These are phyloP conservation scores for Heteromeles arbutifolia DNA, from an alignment of 306 rosid genomes.

Conservation along the genomic window DNA sequence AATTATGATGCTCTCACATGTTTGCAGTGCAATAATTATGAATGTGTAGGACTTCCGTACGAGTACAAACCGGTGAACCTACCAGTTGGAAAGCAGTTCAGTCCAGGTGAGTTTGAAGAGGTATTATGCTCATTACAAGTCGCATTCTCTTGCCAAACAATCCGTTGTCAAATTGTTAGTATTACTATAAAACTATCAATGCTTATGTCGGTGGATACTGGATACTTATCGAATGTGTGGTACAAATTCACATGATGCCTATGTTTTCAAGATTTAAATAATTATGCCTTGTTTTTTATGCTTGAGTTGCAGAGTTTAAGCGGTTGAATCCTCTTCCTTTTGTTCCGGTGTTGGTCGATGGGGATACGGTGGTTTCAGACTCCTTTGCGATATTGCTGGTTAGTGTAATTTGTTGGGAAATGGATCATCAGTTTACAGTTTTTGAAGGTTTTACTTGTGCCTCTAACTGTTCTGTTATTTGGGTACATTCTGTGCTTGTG, in stretches of 20 bases:
- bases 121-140: background rate
- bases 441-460: background rate
- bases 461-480: background rate
- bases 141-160: background rate
- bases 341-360: conserved; percentile 49
- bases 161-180: background rate
- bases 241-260: background rate
- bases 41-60: conserved; percentile 31
- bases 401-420: conserved; percentile 9
- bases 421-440: background rate
- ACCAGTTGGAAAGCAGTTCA: conserved; percentile 28
- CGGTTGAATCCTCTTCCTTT: conserved; percentile 37
- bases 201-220: background rate
- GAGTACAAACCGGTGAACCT: conserved; percentile 40
- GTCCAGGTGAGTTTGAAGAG: conserved; percentile 33
- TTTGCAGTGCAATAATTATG: background rate
- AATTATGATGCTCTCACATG: background rate
- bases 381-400: conserved; percentile 48
- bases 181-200: no score
- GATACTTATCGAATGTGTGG: background rate
- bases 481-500: background rate
- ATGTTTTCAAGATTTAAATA: background rate
- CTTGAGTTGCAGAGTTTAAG: conserved; percentile 36
- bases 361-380: conserved; percentile 34
- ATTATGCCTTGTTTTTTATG: background rate